Percentiles rank a stretch among this genome's conserved stretches.
Evolutionary conservation across 352 stramenopile genomes (phyloP).

Genomic region (Pythium brachiatum): DNA sequence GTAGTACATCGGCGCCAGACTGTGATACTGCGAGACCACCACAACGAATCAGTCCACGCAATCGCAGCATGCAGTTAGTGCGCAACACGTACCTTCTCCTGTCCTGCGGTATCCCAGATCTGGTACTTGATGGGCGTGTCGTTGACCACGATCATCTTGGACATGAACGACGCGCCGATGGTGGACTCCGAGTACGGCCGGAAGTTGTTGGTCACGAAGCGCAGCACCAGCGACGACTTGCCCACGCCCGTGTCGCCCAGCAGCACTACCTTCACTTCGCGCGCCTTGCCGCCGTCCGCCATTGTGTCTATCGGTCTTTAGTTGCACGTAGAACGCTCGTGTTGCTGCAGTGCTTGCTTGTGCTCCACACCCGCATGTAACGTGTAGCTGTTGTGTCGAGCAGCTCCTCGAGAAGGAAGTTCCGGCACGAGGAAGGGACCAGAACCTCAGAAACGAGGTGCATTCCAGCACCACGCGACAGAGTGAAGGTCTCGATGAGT

Average conservation of each 20-base stretch:
- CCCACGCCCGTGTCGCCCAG: slow-evolving; percentile 94
- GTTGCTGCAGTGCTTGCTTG: too few species aligned
- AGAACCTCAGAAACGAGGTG: slow-evolving; percentile 5
- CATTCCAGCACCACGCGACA: neutral
- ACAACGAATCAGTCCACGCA: neutral
- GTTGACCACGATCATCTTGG: slow-evolving; percentile 94
- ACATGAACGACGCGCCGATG: slow-evolving; percentile 97
- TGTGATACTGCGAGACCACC: slow-evolving; percentile 84
- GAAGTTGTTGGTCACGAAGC: slow-evolving; percentile 98
- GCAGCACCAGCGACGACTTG: slow-evolving; percentile 95
- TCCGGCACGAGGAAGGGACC: slow-evolving; percentile 1
- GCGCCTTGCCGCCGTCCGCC: slow-evolving; percentile 72
- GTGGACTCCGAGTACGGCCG: slow-evolving; percentile 95
- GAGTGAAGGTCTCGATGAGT: neutral
- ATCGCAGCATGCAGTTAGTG: neutral
- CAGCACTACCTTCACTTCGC: slow-evolving; percentile 89
- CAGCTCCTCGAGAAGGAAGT: slow-evolving; percentile 5
- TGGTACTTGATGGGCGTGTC: slow-evolving; percentile 94
- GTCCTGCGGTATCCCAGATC: slow-evolving; percentile 98
- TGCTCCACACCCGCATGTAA: neutral
- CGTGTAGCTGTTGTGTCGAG: neutral
- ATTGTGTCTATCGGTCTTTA: slow-evolving; percentile 27
- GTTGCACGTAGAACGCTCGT: neutral
- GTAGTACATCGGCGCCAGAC: slow-evolving; percentile 98
- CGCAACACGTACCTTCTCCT: slow-evolving; percentile 89